phyloP scores from a whole-genome alignment of 306 rosid genomes.

The Sophora flavescens region DNA sequence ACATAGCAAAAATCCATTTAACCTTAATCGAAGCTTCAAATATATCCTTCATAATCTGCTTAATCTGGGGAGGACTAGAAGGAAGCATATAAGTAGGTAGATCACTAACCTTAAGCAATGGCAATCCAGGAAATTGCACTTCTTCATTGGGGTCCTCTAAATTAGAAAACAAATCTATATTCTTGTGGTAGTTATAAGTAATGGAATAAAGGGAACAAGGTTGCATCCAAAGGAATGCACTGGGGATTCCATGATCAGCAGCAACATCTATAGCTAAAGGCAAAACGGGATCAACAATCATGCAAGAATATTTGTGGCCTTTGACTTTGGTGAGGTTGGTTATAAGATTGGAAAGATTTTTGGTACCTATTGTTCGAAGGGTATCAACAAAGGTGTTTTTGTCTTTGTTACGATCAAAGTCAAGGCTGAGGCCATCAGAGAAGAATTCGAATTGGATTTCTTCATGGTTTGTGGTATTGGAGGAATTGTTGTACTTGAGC shows the following conservation, averaged over 20 bases:
- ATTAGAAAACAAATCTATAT: constrained; percentile 18
- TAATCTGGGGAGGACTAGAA: constrained; percentile 34
- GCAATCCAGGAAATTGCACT: constrained; percentile 57
- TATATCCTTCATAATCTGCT: neutral
- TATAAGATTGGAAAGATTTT: constrained; percentile 53
- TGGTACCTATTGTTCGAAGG: constrained; percentile 38
- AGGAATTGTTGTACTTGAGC: constrained; percentile 3
- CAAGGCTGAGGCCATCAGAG: constrained; percentile 60
- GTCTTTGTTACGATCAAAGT: constrained; percentile 52
- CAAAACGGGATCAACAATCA: constrained; percentile 56
- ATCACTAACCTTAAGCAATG: constrained; percentile 51
- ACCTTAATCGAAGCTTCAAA: constrained; percentile 44
- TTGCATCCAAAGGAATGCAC: constrained; percentile 74
- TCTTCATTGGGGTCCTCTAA: constrained; percentile 45
- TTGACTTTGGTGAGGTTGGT: constrained; percentile 29
- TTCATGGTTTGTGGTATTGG: neutral
- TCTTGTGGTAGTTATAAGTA: constrained; percentile 50
- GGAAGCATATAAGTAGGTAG: constrained; percentile 65
- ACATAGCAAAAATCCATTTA: constrained; percentile 63
- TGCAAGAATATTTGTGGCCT: constrained; percentile 42
- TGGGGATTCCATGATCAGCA: constrained; percentile 50
- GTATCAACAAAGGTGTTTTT: constrained; percentile 1
- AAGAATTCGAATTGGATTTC: constrained; percentile 55
- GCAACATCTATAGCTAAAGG: constrained; percentile 60
- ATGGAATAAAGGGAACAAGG: constrained; percentile 59